phyloP scores from a whole-genome alignment of 2,329 filamentous ascomycete genomes.

The Sporothrix curviconia region DNA sequence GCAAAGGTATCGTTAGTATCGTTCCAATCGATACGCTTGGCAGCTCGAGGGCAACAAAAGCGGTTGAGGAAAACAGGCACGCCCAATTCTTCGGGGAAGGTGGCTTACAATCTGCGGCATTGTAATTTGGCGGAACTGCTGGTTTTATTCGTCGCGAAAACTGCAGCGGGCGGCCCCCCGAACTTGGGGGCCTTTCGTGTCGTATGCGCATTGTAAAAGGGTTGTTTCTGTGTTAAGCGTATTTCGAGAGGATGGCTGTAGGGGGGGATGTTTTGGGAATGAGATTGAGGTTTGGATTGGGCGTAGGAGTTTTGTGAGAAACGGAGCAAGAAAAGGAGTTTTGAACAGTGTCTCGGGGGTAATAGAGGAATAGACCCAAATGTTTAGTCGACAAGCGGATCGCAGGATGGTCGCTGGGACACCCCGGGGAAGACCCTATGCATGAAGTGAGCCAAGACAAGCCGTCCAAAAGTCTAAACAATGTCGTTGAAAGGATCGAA shows the following conservation, averaged over 20 bases:
- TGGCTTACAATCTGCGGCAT: conserved; percentile 7
- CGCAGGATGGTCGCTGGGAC: too few relatives aligned
- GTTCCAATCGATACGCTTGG: neutral
- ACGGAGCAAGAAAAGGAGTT: too few relatives aligned
- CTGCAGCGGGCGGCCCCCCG: neutral
- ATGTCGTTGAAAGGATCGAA: too few relatives aligned
- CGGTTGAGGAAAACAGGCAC: neutral
- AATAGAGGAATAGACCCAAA: too few relatives aligned
- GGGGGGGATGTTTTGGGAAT: neutral
- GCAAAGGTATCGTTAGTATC: neutral
- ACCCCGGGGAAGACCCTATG: too few relatives aligned
- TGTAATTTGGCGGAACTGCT: neutral
- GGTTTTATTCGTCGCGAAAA: neutral
- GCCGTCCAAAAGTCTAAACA: too few relatives aligned
- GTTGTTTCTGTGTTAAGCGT: neutral
- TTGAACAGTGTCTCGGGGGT: too few relatives aligned
- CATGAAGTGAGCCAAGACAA: too few relatives aligned
- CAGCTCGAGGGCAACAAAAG: neutral
- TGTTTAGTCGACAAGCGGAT: too few relatives aligned
- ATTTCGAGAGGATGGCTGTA: neutral
- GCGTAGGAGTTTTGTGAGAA: too few relatives aligned
- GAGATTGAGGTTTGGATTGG: too few relatives aligned
- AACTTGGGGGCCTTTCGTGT: neutral
- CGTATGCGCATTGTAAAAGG: conserved; percentile 5
- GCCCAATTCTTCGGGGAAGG: too few relatives aligned